These are phyloP conservation scores for Ensete glaucum DNA, from an alignment of 176 grass and related monocot genomes.

Conservation along the genomic window DNA sequence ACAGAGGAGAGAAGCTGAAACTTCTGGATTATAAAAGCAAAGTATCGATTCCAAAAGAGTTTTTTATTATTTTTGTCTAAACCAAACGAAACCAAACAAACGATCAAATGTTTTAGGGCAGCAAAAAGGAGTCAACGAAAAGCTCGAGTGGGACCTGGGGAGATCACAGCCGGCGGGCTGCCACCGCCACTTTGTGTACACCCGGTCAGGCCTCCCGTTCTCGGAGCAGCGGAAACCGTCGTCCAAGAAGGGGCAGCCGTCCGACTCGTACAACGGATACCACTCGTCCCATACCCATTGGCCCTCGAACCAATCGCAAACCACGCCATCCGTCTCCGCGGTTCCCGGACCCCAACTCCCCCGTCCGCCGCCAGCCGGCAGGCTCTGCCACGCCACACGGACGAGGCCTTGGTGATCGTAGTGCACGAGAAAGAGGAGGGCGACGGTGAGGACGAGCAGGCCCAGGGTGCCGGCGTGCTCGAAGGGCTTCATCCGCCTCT, in stretches of 20 bases:
- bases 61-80: neutral
- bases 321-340: neutral
- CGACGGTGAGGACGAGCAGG: neutral
- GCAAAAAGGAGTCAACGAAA: neutral
- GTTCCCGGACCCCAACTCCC: neutral
- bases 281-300: constrained; percentile 67
- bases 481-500: constrained; percentile 11
- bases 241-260: constrained; percentile 66
- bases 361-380: neutral
- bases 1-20: neutral
- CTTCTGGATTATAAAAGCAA: neutral
- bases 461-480: neutral
- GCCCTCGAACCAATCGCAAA: constrained; percentile 87
- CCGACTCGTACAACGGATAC: constrained; percentile 72
- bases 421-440: neutral
- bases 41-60: neutral
- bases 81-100: neutral
- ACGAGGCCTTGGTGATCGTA: neutral
- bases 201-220: constrained; percentile 54
- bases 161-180: constrained; percentile 64
- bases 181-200: constrained; percentile 87
- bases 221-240: constrained; percentile 69
- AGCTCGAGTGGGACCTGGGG: constrained; percentile 29
- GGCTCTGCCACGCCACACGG: neutral
- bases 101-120: neutral